A percentile compares a stretch with the other conserved stretches of the same genome.
Conservation (phyloP, 1,139 yeast species). For the Lodderomyces pseudojiufengensis region DNA sequence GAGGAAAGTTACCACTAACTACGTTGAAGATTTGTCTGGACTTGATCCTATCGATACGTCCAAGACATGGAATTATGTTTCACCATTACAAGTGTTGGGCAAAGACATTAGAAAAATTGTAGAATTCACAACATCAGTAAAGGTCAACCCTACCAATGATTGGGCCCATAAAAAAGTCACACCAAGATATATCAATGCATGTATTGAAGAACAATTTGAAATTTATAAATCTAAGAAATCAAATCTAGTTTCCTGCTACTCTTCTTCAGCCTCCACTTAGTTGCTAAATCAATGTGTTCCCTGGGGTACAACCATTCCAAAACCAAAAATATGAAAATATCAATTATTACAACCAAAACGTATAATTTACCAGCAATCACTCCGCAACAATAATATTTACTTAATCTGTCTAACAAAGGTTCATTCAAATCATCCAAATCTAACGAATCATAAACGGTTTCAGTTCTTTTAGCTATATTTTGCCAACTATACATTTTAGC, state of each 20-base stretch:
- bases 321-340: constrained; percentile 58
- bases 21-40: constrained; percentile 19
- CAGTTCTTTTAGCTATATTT: constrained; percentile 84
- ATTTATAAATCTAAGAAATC: constrained; percentile 8
- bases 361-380: constrained; percentile 81
- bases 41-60: constrained; percentile 9
- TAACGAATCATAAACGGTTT: constrained; percentile 67
- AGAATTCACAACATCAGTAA: constrained; percentile 10
- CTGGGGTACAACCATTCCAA: constrained; percentile 73
- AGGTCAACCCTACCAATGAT: constrained; percentile 5
- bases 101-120: constrained; percentile 17
- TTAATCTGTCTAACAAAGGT: constrained; percentile 48
- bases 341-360: constrained; percentile 75
- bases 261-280: constrained; percentile 65
- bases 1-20: constrained; percentile 16
- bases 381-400: constrained; percentile 70
- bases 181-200: constrained; percentile 19
- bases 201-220: constrained; percentile 13
- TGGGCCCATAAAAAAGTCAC: constrained; percentile 12
- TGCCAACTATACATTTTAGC: constrained; percentile 88
- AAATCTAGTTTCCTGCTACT: constrained; percentile 2
- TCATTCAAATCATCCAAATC: constrained; percentile 41
- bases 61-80: constrained; percentile 5
- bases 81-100: constrained; percentile 13
- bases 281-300: constrained; percentile 62